Evolutionary conservation across 1,284 basidiomycete genomes (phyloP), one percentile per base, ranked within the genome.

Genomic region (Chalciporus piperatoides): DNA sequence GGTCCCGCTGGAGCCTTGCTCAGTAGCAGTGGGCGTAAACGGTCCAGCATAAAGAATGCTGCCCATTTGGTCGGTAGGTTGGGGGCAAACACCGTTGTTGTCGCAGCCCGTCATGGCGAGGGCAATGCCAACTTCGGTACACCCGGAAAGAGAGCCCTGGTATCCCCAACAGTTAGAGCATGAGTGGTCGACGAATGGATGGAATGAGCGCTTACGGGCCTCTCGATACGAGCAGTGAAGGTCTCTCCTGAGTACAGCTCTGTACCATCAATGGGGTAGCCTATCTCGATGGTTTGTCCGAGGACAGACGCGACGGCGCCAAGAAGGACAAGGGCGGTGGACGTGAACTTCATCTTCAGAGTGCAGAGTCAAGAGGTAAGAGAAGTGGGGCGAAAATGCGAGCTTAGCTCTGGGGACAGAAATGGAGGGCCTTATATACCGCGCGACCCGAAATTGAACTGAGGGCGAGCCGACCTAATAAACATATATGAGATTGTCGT

Each of bases 41-140:
- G 62, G 54, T 0, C 63, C 64, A 8, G 64, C 62, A 9, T 65
- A 65, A 11, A 65, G 58, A 9, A 68, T 58, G n/a, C 32, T 2
- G 2, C 67, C 64, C 11, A 68, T 60, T 42, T 48, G 40, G 0
- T 55, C 14, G 0, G 41, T 4, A 3, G 64, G 65, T 1, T 53
- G 40, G 1, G 64, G 67, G 44, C 64, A 65, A 4, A 50, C 47
- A 0, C 54, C 56, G 2, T 56, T 53, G 2, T 56, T 53, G 43
- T 17, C 15, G 48, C 64, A 66, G 32, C 1, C 49, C 24, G 24
- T 32, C 11, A 66, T 51, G 6, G 62, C 56, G 12, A 66, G 66
- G 12, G 67, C 62, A 7, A 66, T 68, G 23, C 67, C 64, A 6
- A 69, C 64, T 45, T 67, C 56, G 21, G 47, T 55, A 43, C 62